Conservation (phyloP, 805 yeast species). For the Saturnispora serradocipensis region DNA sequence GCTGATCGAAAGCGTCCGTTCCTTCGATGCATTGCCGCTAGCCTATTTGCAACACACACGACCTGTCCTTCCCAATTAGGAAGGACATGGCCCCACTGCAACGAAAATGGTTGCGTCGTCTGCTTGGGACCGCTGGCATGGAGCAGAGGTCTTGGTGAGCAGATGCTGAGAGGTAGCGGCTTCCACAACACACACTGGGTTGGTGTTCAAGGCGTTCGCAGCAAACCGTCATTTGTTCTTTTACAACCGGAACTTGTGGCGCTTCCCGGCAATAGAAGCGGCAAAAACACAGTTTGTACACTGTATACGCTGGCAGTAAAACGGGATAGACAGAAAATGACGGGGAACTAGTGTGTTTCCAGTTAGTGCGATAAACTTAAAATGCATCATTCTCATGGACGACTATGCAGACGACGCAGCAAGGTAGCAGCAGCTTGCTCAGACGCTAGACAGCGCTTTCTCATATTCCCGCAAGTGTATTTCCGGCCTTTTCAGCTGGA, state of each 20-base stretch:
- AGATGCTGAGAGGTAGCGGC: too few species aligned
- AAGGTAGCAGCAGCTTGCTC: too few species aligned
- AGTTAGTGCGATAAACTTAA: too few species aligned
- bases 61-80: not conserved
- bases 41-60: not conserved
- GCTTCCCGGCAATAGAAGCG: not conserved
- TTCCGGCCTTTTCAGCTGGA: not conserved
- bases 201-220: too few species aligned
- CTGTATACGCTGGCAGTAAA: not conserved
- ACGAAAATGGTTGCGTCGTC: not conserved
- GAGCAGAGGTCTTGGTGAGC: too few species aligned
- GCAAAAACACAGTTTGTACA: not conserved
- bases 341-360: too few species aligned
- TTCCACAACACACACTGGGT: not conserved
- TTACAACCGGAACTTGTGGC: not conserved
- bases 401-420: too few species aligned
- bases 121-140: too few species aligned
- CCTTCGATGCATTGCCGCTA: not conserved
- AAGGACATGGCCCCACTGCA: not conserved
- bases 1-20: too few species aligned
- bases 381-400: too few species aligned
- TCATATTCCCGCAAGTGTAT: not conserved
- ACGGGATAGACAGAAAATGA: not conserved
- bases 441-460: too few species aligned
- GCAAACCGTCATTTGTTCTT: too few species aligned